Base-by-base conservation (phyloP, 768 basidiomycete genomes). In the Suillus occidentalis region DNA sequence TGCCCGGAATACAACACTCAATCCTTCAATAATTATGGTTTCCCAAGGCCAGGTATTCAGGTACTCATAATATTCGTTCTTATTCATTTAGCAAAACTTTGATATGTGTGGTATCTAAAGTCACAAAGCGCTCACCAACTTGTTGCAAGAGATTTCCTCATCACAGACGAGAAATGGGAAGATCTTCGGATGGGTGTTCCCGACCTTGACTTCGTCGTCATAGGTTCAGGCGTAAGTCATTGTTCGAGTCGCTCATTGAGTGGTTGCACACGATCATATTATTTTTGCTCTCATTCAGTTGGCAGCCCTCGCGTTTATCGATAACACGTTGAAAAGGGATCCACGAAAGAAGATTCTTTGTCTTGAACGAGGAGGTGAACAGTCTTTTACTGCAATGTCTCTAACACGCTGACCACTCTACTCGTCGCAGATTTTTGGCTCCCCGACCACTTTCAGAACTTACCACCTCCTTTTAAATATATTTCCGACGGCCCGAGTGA, bases 231-330 rank as follows among this genome's bases (percentile, higher is more conserved):
- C 4, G 45, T 47, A 22, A 47, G 45, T 47, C n/a, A 4, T 12
- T n/a, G 9, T 47, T n/a, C 45, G n/a, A 47, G 45, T 9, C 10
- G 12, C n/a, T 47, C n/a, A 9, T n/a, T 22, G 1, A 36, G 4
- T 36, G 4, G 4, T 47, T 47, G 45, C 9, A n/a, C 10, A 10
- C 20, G 22, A 47, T 47, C 45, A 47, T 47, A n/a, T 22, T n/a
- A 9, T n/a, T 7, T 45, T n/a, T 45, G 45, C 45, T 47, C 12
- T 22, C 20, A 40, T 40, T 47, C n/a, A 47, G 45, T 12, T 47
- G 45, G 10, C 45, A 20, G 68, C 69, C 31, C 69, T 70, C 36
- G 69, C 69, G 4, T 70, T 70, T 60, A 63, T 70, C 37, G 68
- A 66, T 37, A 49, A 45, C 13, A 66, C 69, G n/a, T 69, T 70